A percentile compares a stretch with the other conserved stretches of the same genome.
Conservation (phyloP, 2,329 filamentous ascomycete genomes). For the Passalora sequoiae region DNA sequence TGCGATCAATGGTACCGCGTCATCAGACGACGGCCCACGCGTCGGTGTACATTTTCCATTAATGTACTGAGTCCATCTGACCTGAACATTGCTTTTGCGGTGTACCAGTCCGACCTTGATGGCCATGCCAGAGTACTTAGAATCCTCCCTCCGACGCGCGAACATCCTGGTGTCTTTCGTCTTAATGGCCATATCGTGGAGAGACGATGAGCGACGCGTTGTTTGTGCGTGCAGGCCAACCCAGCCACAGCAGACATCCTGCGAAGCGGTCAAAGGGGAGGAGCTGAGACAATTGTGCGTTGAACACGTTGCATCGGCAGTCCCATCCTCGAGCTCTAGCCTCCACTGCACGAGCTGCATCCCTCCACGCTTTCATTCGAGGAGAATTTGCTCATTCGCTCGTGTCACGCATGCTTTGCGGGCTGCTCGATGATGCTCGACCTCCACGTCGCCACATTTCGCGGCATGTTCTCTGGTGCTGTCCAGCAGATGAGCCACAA, state of each 20-base stretch:
- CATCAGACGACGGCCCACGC: too few relatives aligned
- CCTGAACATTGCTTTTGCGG: too few relatives aligned
- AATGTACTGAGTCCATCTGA: too few relatives aligned
- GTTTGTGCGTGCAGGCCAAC: not conserved
- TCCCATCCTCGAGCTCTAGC: not conserved
- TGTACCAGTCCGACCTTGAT: too few relatives aligned
- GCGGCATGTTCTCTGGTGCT: not conserved
- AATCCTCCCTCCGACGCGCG: too few relatives aligned
- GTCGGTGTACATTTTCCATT: too few relatives aligned
- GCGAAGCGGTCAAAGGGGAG: not conserved
- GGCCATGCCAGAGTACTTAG: too few relatives aligned
- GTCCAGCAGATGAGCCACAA: not conserved
- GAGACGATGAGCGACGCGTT: too few relatives aligned
- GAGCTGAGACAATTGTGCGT: not conserved
- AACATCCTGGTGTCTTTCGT: too few relatives aligned
- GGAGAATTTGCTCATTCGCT: conserved; percentile 10
- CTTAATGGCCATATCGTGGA: too few relatives aligned
- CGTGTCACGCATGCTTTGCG: too few relatives aligned
- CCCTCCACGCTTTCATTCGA: conserved; percentile 7
- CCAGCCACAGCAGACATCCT: not conserved
- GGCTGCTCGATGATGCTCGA: not conserved
- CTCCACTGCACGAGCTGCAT: not conserved
- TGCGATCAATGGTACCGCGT: too few relatives aligned
- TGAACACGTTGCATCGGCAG: conserved; percentile 3
- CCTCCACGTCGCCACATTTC: conserved; percentile 9